Evolutionary conservation across 202 grass and related monocot species (phyloP), one percentile per base, ranked within the genome.

Genomic region (Carex sylvatica): DNA sequence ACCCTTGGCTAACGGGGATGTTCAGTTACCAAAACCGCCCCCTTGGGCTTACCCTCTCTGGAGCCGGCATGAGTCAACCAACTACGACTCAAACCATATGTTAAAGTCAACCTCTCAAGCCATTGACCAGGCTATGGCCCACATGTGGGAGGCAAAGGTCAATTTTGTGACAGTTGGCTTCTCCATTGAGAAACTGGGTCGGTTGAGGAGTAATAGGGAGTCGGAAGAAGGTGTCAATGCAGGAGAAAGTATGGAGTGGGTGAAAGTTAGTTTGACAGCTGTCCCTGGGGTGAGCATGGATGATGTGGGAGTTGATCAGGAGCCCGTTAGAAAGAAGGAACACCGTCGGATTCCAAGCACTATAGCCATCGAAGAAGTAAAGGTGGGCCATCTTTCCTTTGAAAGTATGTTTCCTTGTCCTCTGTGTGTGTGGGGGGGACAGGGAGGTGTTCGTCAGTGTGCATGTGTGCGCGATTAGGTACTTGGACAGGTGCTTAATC

Each of bases 41-140:
- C 96, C 96, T 42, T 99, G 96, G 96, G 96, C 96, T 81, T 96
- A 96, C 86, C 96, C 96, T 85, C 83, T 99, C 78, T 99, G 93
- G 96, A 89, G 89, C 82, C 70, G 84, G 35, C 86, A 91, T 58
- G 93, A 99, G 53, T 78, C 82, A 51, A 87, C 90, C 82, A 89
- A 83, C 79, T 96, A 99, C 87, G 96, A 96, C 87, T 87, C 93
- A 61, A 91, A 96, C 70, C 90, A 91, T 73, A 96, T 92, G 86
- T 83, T 96, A 46, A 93, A 88, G 44, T 96, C 91, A 81, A 93
- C 93, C 22, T 99, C 96, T 72, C 88, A 96, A 82, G 93, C 88
- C 88, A 96, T 99, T 84, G 96, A 99, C 70, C 93, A 96, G 90
- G 96, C 93, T 62, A 99, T 99, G 96, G 86, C 93, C 81, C 93